phyloP scores from a whole-genome alignment of 306 rosid species.

The Casuarina equisetifolia region DNA sequence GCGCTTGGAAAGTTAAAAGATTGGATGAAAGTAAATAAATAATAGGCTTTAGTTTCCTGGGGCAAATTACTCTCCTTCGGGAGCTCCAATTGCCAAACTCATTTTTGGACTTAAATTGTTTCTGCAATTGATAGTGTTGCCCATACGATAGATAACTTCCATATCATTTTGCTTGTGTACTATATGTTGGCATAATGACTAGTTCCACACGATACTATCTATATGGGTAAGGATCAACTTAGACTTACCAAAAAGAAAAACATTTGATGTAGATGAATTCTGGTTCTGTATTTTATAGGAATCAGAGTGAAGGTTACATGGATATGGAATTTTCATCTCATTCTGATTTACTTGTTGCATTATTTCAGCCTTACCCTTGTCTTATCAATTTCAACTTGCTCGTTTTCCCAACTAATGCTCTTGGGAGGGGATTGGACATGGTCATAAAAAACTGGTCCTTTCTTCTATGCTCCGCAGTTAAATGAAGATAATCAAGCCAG shows the following conservation, averaged over 20 bases:
- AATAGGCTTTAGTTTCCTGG: not conserved
- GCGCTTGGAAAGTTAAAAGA: not conserved
- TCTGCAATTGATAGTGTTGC: not conserved
- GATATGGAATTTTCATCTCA: not conserved
- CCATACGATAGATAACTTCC: not conserved
- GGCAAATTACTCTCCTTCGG: not conserved
- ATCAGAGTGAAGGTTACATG: not conserved
- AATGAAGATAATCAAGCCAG: slow-evolving; percentile 52
- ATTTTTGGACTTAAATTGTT: not conserved
- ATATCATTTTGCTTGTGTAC: not conserved
- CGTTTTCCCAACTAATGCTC: slow-evolving; percentile 41
- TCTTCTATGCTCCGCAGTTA: slow-evolving; percentile 74
- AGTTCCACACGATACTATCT: not conserved
- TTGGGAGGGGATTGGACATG: slow-evolving; percentile 60
- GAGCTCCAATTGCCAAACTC: not conserved
- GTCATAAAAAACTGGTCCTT: slow-evolving; percentile 86
- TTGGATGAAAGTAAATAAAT: not conserved
- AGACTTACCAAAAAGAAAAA: not conserved
- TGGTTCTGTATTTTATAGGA: not conserved
- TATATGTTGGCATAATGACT: not conserved
- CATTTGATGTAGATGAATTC: not conserved
- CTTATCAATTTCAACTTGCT: no score
- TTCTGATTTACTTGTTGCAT: not conserved
- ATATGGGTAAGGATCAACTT: not conserved
- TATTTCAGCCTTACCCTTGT: no score